Percentiles rank a stretch among this genome's conserved stretches.
Evolutionary conservation across 2,329 filamentous ascomycete genomes (phyloP).

Genomic region (Penicillium polonicum): DNA sequence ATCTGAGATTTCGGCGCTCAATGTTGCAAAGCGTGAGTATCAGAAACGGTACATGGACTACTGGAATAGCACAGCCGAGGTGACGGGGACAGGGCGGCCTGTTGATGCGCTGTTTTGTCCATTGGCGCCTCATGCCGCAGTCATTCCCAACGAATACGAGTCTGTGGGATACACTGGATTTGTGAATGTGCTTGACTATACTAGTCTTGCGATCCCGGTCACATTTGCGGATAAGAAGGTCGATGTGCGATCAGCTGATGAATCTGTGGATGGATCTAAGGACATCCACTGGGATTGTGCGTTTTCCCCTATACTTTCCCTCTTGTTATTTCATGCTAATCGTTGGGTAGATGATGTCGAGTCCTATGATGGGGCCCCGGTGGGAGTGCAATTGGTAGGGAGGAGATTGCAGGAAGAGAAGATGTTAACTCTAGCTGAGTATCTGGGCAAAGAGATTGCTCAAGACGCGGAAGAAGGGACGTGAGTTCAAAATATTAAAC

Average conservation of each 20-base stretch:
- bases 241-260: constrained; percentile 44
- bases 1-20: constrained; percentile 48
- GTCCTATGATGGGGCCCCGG: constrained; percentile 50
- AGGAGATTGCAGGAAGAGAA: constrained; percentile 55
- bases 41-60: constrained; percentile 63
- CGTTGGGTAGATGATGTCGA: constrained; percentile 47
- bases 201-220: constrained; percentile 54
- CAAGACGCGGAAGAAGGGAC: background rate
- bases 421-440: constrained; percentile 47
- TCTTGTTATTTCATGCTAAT: background rate
- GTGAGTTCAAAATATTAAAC: background rate
- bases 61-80: constrained; percentile 56
- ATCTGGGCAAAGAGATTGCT: constrained; percentile 32
- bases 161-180: constrained; percentile 48
- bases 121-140: constrained; percentile 44
- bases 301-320: constrained; percentile 19
- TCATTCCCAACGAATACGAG: constrained; percentile 45
- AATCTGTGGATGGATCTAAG: constrained; percentile 47
- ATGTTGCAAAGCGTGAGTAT: constrained; percentile 55
- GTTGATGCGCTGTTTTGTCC: constrained; percentile 54
- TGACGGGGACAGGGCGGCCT: constrained; percentile 52
- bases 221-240: constrained; percentile 53
- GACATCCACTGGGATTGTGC: constrained; percentile 51
- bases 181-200: constrained; percentile 60
- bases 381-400: constrained; percentile 50